Conservation (phyloP, 2,329 filamentous ascomycete species). For the Aspergillus clavatus region DNA sequence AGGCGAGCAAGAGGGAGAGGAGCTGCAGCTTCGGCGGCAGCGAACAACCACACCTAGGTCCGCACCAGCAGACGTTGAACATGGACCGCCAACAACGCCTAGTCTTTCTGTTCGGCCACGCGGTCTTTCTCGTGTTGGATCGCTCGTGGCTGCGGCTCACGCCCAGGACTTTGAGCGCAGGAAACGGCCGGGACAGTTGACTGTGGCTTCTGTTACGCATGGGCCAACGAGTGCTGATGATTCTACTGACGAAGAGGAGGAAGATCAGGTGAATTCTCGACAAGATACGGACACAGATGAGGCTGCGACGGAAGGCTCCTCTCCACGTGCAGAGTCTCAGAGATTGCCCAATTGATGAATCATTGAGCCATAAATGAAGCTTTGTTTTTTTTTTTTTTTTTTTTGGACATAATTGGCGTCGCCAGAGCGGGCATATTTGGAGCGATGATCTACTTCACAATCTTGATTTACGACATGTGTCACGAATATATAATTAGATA, state of each 20-base stretch:
- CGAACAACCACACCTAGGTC: slow-evolving; percentile 15
- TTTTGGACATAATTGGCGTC: neutral
- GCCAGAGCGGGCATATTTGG: neutral
- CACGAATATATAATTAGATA: neutral
- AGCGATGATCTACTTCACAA: neutral
- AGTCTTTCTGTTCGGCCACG: slow-evolving; percentile 24
- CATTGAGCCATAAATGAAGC: neutral
- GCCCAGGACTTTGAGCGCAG: slow-evolving; percentile 88
- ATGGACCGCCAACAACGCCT: slow-evolving; percentile 23
- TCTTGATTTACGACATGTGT: neutral
- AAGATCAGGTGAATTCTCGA: slow-evolving; percentile 19
- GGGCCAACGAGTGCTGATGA: slow-evolving; percentile 34
- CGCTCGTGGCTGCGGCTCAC: slow-evolving; percentile 77
- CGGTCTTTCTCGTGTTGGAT: slow-evolving; percentile 52
- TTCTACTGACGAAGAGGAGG: slow-evolving; percentile 36
- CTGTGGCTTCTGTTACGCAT: slow-evolving; percentile 30
- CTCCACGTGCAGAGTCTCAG: slow-evolving; percentile 7
- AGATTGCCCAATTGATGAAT: slow-evolving; percentile 1
- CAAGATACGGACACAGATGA: slow-evolving; percentile 10
- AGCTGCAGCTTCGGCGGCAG: slow-evolving; percentile 26
- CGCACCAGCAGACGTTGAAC: slow-evolving; percentile 25
- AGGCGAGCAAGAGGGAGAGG: slow-evolving; percentile 14
- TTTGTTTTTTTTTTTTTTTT: too few species aligned
- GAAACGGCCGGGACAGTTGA: slow-evolving; percentile 48
- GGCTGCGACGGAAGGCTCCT: slow-evolving; percentile 15